A percentile compares a stretch with the other conserved stretches of the same genome.
phyloP scores from a whole-genome alignment of 257 asterid species.

The Oldenlandia corymbosa region DNA sequence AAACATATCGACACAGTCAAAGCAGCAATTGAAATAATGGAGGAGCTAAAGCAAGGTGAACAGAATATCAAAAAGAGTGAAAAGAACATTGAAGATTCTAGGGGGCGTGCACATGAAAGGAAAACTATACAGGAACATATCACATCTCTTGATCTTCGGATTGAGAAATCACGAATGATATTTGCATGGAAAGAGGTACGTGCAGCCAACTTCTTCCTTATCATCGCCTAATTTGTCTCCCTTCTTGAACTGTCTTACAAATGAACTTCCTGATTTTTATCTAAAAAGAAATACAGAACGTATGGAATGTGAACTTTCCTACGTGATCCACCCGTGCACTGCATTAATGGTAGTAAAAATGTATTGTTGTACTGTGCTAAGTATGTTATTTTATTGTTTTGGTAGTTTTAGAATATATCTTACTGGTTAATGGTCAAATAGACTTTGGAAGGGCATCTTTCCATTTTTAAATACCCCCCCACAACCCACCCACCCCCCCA shows the following conservation, averaged over 20 bases:
- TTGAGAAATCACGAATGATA: constrained; percentile 71
- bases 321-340: not conserved
- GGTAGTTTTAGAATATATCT: no score
- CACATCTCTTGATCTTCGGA: constrained; percentile 56
- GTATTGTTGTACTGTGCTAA: no score
- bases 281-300: not conserved
- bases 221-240: constrained; percentile 6
- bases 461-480: not conserved
- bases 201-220: not conserved
- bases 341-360: not conserved
- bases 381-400: no score
- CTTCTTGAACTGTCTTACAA: not conserved
- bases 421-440: no score
- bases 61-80: constrained; percentile 71
- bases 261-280: not conserved
- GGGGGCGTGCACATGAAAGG: constrained; percentile 65
- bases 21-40: constrained; percentile 58
- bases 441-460: no score
- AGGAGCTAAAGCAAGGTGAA: constrained; percentile 63
- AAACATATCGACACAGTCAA: constrained; percentile 55
- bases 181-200: constrained; percentile 66
- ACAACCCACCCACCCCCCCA: no score
- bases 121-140: constrained; percentile 60
- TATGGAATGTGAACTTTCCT: not conserved
- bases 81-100: constrained; percentile 49